Evolutionary conservation across 2,329 filamentous ascomycete genomes (phyloP), one percentile per base, ranked within the genome.

Genomic region (Verticillium dahliae): DNA sequence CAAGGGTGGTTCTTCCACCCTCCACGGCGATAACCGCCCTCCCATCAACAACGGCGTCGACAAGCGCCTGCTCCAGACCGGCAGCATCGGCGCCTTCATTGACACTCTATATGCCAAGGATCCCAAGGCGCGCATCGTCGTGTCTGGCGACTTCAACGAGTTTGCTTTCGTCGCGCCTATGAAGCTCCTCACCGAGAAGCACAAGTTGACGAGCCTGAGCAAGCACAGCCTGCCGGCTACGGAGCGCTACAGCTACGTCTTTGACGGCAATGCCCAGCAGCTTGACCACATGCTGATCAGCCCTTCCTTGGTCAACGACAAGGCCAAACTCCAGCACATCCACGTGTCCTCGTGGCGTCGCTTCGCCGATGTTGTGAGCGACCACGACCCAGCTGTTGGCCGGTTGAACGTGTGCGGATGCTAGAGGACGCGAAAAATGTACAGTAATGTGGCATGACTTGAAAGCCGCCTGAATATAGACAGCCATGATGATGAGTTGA

Each of bases 111-210:
- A 90, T 22, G 71, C 75, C 7, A 68, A 80, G 50, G 83, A 90
- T 72, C 70, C 76, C 11, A 73, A 80, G 15, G 87, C 88, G 0
- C 77, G 76, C 31, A 71, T 91, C 65, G 80, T 91, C 62, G 75
- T 80, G 2, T 82, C 84, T 0, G 89, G 89, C 33, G 89, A 91
- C 74, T 91, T 88, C 71, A 91, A 91, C 77, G 89, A 91, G 71
- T 91, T 89, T 70, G 71, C 81, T 5, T 86, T 87, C 64, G 87
- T 86, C 10, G 68, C 79, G 70, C 87, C 88, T 1, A 72, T 90
- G 57, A 71, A 78, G 63, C 75, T 74, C 1, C 89, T 90, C 65
- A 69, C 76, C 1, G 64, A 72, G 3, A 75, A 79, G 22, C 87
- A 85, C 0, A 80, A 82, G 2, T 75, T 91, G 56, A 66, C 78